Evolutionary conservation across 441 rosid genomes (phyloP).

Genomic region (Flueggea neowawraea): DNA sequence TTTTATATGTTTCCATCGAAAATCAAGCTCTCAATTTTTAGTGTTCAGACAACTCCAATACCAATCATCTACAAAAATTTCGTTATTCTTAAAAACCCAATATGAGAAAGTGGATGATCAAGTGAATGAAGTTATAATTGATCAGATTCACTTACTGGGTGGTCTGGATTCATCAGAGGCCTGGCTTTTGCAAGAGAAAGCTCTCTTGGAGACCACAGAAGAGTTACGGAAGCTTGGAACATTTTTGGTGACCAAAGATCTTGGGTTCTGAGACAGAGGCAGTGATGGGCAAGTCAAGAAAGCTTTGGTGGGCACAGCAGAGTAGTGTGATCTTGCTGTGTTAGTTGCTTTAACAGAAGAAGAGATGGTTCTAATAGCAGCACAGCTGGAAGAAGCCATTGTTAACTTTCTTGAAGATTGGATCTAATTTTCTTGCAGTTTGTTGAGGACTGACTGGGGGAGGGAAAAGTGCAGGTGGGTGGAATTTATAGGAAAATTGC

Average conservation of each 20-base stretch:
- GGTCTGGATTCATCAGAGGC: constrained; percentile 35
- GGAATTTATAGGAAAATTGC: too few species aligned
- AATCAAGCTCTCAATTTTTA: too few species aligned
- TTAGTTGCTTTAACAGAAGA: too few species aligned
- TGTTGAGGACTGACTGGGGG: too few species aligned
- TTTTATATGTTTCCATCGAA: too few species aligned
- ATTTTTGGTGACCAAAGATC: background rate
- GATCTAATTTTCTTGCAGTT: too few species aligned
- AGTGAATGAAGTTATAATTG: background rate
- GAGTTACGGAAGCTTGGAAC: background rate
- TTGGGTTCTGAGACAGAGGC: background rate
- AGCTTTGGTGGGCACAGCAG: background rate
- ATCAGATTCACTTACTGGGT: constrained; percentile 27
- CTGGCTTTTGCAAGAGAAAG: constrained; percentile 48
- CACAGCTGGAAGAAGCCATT: background rate
- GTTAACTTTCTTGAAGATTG: too few species aligned
- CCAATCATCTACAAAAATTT: too few species aligned
- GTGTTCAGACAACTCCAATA: too few species aligned
- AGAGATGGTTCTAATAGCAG: background rate
- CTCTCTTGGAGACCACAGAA: constrained; percentile 11
- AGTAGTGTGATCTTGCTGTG: background rate
- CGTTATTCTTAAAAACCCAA: background rate
- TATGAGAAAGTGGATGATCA: background rate
- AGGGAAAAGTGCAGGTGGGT: too few species aligned
- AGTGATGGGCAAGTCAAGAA: background rate